phyloP scores from a whole-genome alignment of 495 filamentous ascomycete genomes.

The Patellaria atrata region DNA sequence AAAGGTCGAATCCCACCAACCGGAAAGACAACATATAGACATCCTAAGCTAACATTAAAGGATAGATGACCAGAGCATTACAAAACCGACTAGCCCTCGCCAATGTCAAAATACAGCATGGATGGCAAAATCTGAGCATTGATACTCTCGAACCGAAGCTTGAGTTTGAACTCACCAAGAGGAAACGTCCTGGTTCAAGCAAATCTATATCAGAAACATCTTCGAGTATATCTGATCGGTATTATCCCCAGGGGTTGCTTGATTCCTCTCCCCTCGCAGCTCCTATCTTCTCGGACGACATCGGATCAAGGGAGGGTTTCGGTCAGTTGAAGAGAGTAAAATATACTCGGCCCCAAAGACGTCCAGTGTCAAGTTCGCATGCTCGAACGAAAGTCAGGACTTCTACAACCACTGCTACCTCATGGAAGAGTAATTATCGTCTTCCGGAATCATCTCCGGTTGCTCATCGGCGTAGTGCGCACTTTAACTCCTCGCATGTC shows the following conservation, averaged over 20 bases:
- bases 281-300: slow-evolving; percentile 54
- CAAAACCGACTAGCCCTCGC: slow-evolving; percentile 89
- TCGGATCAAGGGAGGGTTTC: slow-evolving; percentile 41
- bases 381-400: slow-evolving; percentile 53
- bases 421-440: slow-evolving; percentile 61
- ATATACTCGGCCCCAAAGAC: slow-evolving; percentile 30
- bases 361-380: slow-evolving; percentile 32
- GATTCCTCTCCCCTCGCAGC: slow-evolving; percentile 52
- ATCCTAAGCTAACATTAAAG: slow-evolving; percentile 14
- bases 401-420: slow-evolving; percentile 46
- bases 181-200: slow-evolving; percentile 44
- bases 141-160: slow-evolving; percentile 59
- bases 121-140: slow-evolving; percentile 64
- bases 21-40: slow-evolving; percentile 6
- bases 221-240: slow-evolving; percentile 48
- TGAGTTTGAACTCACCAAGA: slow-evolving; percentile 57
- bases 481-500: slow-evolving; percentile 43
- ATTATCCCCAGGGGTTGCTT: slow-evolving; percentile 38
- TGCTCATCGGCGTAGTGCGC: slow-evolving; percentile 45
- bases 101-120: slow-evolving; percentile 91
- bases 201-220: slow-evolving; percentile 65
- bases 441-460: slow-evolving; percentile 74
- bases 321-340: slow-evolving; percentile 35
- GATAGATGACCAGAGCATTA: slow-evolving; percentile 75
- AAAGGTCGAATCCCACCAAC: slow-evolving; percentile 45